Conservation (phyloP, 1,284 basidiomycete genomes). For the Cryptococcus sp. region DNA sequence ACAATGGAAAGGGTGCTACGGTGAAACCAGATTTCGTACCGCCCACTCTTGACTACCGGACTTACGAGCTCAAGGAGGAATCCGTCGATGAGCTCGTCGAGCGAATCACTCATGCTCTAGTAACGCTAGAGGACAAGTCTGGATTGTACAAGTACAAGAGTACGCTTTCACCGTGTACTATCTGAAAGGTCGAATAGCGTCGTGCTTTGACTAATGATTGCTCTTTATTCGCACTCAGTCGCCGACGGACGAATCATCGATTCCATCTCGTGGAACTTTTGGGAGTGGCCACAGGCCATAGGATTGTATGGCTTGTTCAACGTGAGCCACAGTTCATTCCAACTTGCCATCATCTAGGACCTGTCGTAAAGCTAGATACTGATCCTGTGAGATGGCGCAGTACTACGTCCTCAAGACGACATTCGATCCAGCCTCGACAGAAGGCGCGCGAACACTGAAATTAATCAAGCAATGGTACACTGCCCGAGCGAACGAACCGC, state of each 20-base stretch:
- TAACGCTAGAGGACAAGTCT: constrained; percentile 20
- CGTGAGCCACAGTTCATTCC: constrained; percentile 2
- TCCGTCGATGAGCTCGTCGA: constrained; percentile 15
- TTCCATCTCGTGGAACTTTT: constrained; percentile 12
- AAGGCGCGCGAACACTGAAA: constrained; percentile 10
- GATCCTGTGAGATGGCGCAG: constrained; percentile 3
- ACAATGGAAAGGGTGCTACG: too few relatives aligned
- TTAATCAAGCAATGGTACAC: constrained; percentile 20
- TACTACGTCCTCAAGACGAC: constrained; percentile 15
- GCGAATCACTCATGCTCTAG: constrained; percentile 16
- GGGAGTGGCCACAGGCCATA: constrained; percentile 26
- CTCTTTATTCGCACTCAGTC: neutral
- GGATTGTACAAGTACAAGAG: constrained; percentile 17
- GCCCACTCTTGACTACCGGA: constrained; percentile 12
- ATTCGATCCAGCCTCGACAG: constrained; percentile 5
- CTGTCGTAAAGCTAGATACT: neutral
- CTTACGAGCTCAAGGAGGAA: constrained; percentile 13
- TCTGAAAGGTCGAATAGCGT: neutral
- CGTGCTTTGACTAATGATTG: too few relatives aligned
- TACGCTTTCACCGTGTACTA: constrained; percentile 1
- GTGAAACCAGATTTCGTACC: constrained; percentile 12
- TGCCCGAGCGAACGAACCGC: constrained; percentile 6
- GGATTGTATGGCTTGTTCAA: constrained; percentile 18
- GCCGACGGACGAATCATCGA: constrained; percentile 19
- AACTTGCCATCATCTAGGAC: neutral